Evolutionary conservation across 1,284 basidiomycete genomes (phyloP), one percentile per base, ranked within the genome.

Genomic region (Sanghuangporus weigelae): DNA sequence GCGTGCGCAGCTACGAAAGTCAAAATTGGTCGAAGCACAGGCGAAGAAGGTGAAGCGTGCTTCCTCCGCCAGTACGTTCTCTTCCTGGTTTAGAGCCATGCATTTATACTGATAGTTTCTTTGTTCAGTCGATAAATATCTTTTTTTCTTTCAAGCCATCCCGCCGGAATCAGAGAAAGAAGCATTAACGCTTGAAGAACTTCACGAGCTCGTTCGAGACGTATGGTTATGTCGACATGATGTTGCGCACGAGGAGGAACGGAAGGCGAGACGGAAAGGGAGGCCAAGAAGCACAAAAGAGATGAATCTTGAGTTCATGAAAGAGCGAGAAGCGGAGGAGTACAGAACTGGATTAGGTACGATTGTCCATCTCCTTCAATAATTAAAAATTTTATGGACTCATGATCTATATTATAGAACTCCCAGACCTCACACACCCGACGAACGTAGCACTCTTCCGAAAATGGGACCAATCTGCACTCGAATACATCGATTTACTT

Each of bases 321-420:
- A 86, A 70, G 71, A 85, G 59, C 78, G 81, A 58, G 93, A 95
- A 71, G 69, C 73, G 14, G 88, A 92, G 59, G 80, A 86, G 66
- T 96, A 93, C 73, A 83, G 89, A 57, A 90, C 91, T 7, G 93
- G 93, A 1, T 81, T 96, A 70, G 92, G 93, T 93, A 71, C 67
- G 89, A 79, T 3, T 2, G 16, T n/a, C n/a, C n/a, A n/a, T n/a
- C n/a, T n/a, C n/a, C n/a, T n/a, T n/a, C n/a, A n/a, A n/a, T n/a
- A n/a, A n/a, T n/a, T n/a, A n/a, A n/a, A n/a, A n/a, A n/a, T n/a
- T n/a, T n/a, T n/a, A n/a, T n/a, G n/a, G n/a, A n/a, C n/a, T n/a
- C n/a, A n/a, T n/a, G n/a, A n/a, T n/a, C n/a, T n/a, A n/a, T n/a
- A n/a, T n/a, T n/a, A n/a, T n/a, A n/a, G 93, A 95, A 76, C 82